Evolutionary conservation across 2,329 filamentous ascomycete genomes (phyloP), one percentile per base, ranked within the genome.

Genomic region (Orbilia javanica): DNA sequence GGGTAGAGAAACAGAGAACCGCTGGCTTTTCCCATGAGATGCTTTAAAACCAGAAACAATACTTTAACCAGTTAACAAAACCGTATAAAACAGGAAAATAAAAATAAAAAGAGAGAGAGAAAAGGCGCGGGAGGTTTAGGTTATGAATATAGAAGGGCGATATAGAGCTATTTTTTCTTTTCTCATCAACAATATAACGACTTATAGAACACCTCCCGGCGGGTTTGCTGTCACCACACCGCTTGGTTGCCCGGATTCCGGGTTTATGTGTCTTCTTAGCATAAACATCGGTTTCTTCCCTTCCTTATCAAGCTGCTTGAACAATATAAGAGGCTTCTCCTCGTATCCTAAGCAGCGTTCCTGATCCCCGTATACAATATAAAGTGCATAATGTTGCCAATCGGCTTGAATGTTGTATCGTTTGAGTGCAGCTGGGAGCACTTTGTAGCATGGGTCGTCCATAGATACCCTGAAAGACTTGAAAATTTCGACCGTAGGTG

Each of bases 261-360:
- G 75, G 55, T 70, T 79, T 1, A 74, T 70, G 60, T 82, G 90
- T 84, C 90, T 90, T 72, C 96, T 87, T 71, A 99, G 86, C 96
- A 99, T 99, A 83, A 99, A 99, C 96, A 98, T 98, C 22, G 96
- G 96, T 84, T 98, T 99, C 85, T 96, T 92, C 55, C 96, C 96
- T 86, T 98, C 96, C 84, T 94, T 94, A 83, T 98, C 94, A 71
- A 99, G 86, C 84, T 98, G 94, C 85, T 99, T 99, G 86, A 99
- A 99, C 79, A 99, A 85, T 79, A 97, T 96, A 74, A 99, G 86
- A 8, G 96, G 96, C 82, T 96, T 95, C 85, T 99, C 96, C 73
- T 98, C 92, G 80, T 97, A 87, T 0, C 92, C 93, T 42, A 99
- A 85, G 84, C 95, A 98, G 13, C 96, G 91, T 85, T 99, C 96